Evolutionary conservation across 164 flowering plant species (phyloP).

Genomic region (Platanus orientalis): DNA sequence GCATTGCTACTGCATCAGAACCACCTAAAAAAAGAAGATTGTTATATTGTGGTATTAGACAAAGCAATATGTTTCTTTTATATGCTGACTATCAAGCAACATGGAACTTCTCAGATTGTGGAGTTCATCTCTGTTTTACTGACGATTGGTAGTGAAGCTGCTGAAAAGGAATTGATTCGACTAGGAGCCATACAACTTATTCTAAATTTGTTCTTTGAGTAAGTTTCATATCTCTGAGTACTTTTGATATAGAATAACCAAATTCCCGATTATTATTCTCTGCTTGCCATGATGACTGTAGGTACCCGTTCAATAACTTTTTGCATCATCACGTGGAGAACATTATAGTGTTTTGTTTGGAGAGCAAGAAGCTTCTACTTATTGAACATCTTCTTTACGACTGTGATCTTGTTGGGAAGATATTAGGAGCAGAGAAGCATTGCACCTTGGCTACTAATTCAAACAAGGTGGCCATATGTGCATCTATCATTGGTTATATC

Average conservation of each 20-base stretch:
- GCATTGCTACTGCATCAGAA: too few relatives aligned
- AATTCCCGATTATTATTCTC: constrained; percentile 3
- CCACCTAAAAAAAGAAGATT: too few relatives aligned
- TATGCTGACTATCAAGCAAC: constrained; percentile 16
- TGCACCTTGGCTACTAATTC: constrained; percentile 37
- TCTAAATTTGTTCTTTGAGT: constrained; percentile 83
- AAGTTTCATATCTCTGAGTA: constrained; percentile 26
- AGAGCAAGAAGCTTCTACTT: constrained; percentile 55
- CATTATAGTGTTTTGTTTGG: constrained; percentile 68
- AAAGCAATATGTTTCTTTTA: too few relatives aligned
- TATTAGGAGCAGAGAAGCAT: constrained; percentile 70
- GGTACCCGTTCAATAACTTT: constrained; percentile 93
- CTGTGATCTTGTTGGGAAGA: constrained; percentile 69
- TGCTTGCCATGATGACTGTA: constrained; percentile 25
- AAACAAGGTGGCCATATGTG: constrained; percentile 37
- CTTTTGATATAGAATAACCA: background rate
- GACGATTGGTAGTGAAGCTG: constrained; percentile 74
- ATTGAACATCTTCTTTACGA: constrained; percentile 65
- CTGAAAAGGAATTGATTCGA: constrained; percentile 73
- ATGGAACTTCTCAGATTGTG: constrained; percentile 59
- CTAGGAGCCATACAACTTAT: constrained; percentile 70
- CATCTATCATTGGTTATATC: background rate
- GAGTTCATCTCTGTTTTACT: constrained; percentile 83
- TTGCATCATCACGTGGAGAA: constrained; percentile 86
- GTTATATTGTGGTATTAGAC: too few relatives aligned